Evolutionary conservation across 306 rosid species (phyloP).

Genomic region (Trifolium pratense): DNA sequence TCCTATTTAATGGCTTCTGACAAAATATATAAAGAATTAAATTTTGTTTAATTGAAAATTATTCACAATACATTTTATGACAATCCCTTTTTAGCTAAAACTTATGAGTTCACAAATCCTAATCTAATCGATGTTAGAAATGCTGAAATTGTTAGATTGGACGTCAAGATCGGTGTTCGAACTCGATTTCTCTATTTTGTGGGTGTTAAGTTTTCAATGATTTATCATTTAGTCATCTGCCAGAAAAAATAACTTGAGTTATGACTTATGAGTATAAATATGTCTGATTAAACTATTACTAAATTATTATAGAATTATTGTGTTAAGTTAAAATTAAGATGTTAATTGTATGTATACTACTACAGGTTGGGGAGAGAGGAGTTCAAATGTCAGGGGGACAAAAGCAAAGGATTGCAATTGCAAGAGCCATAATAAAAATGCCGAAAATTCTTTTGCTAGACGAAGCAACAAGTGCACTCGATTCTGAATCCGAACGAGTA

Average conservation of each 20-base stretch:
- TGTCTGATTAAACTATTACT: background rate
- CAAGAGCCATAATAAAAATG: conserved; percentile 75
- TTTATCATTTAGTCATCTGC: too few relatives aligned
- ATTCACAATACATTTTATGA: background rate
- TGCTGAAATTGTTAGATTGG: too few relatives aligned
- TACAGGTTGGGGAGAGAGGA: conserved; percentile 90
- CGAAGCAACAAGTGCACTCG: conserved; percentile 93
- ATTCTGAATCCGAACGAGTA: conserved; percentile 76
- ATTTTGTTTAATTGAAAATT: background rate
- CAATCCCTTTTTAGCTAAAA: too few relatives aligned
- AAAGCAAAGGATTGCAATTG: conserved; percentile 90
- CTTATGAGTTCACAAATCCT: too few relatives aligned
- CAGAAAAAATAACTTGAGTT: too few relatives aligned
- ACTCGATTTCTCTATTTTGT: too few relatives aligned
- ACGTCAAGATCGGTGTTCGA: too few relatives aligned
- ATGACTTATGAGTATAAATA: too few relatives aligned
- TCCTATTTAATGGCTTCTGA: background rate
- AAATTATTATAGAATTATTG: background rate
- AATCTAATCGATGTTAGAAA: too few relatives aligned
- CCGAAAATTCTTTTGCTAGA: conserved; percentile 77
- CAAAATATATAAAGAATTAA: background rate
- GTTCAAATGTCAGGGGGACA: conserved; percentile 97
- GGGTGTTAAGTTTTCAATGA: too few relatives aligned
- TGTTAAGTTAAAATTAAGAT: background rate
- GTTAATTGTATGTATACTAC: background rate